Evolutionary conservation across 768 basidiomycete species (phyloP), one percentile per base, ranked within the genome.

Genomic region (Lactarius vividus): DNA sequence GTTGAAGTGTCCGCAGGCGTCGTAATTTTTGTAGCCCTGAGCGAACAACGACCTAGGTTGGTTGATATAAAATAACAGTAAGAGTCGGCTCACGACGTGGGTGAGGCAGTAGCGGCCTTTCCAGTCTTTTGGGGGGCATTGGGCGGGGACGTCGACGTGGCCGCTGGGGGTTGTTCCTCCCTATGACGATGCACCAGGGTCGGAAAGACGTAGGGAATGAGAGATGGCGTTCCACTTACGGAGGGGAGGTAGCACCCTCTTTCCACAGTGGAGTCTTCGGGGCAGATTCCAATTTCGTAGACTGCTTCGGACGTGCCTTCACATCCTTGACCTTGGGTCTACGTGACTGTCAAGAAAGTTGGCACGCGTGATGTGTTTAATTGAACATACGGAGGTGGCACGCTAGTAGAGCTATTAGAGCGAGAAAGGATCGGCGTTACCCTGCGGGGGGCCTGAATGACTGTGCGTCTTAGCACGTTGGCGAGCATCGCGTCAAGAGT

Each of bases 401-500:
- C 37, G 26, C 57, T 59, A 13, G 39, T 46, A 18, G 65, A 66
- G 31, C 40, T 26, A 4, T 58, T 35, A 0, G 20, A 58, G 42
- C 66, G 61, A 4, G 33, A 29, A 29, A 49, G 35, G 0, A 40
- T 31, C 15, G n/a, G 28, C 6, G 35, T n/a, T n/a, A 15, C 61
- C 20, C 52, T 59, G 7, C n/a, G 57, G 9, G 61, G 56, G 8
- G 57, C 13, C 29, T 28, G 46, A 13, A 23, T 55, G 33, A 53
- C 40, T 18, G 66, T 63, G n/a, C 66, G 57, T 52, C 53, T 46
- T 31, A 63, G 33, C 20, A 35, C 52, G 54, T 39, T 35, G 15
- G 62, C 10, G 31, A 67, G 33, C 62, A 67, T 67, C 20, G 49
- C 39, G 57, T 56, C 2, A 5, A 33, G 52, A 23, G 33, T 18